Conservation (phyloP, 2,329 filamentous ascomycete species). For the Emmonsia crescens region DNA sequence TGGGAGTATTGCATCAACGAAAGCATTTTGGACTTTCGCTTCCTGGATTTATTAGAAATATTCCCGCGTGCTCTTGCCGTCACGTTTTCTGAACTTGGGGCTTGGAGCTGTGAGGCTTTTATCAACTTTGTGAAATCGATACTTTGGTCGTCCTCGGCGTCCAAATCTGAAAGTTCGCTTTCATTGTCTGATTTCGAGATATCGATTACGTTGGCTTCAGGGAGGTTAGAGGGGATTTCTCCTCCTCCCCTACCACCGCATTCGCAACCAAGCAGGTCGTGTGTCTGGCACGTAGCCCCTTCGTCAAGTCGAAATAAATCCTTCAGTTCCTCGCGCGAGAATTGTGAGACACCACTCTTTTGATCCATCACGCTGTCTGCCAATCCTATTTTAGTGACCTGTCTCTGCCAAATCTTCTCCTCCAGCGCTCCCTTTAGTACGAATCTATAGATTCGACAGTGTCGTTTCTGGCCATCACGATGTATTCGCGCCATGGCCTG, state of each 20-base stretch:
- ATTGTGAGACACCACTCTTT: conserved; percentile 48
- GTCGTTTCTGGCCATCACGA: conserved; percentile 57
- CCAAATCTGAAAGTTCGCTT: conserved; percentile 8
- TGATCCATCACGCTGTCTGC: conserved; percentile 62
- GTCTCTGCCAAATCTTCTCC: conserved; percentile 65
- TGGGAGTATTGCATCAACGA: conserved; percentile 35
- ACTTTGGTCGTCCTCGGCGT: conserved; percentile 17
- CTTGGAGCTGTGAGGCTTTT: conserved; percentile 31
- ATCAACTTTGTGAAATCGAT: conserved; percentile 24
- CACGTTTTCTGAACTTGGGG: background rate
- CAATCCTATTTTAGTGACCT: conserved; percentile 59
- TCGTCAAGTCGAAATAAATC: conserved; percentile 59
- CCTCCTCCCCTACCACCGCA: conserved; percentile 46
- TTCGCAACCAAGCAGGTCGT: conserved; percentile 53
- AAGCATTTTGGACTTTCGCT: conserved; percentile 29
- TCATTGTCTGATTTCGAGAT: background rate
- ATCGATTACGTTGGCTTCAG: background rate
- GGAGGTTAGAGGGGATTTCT: background rate
- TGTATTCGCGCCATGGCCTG: conserved; percentile 68
- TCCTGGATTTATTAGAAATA: conserved; percentile 10
- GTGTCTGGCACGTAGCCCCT: conserved; percentile 52
- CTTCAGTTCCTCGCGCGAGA: conserved; percentile 54
- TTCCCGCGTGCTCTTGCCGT: conserved; percentile 24
- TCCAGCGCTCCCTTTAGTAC: conserved; percentile 58
- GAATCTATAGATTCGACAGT: conserved; percentile 59